Percentiles rank a stretch among this genome's conserved stretches.
Evolutionary conservation across 306 rosid genomes (phyloP).

Genomic region (Spatholobus suberectus): DNA sequence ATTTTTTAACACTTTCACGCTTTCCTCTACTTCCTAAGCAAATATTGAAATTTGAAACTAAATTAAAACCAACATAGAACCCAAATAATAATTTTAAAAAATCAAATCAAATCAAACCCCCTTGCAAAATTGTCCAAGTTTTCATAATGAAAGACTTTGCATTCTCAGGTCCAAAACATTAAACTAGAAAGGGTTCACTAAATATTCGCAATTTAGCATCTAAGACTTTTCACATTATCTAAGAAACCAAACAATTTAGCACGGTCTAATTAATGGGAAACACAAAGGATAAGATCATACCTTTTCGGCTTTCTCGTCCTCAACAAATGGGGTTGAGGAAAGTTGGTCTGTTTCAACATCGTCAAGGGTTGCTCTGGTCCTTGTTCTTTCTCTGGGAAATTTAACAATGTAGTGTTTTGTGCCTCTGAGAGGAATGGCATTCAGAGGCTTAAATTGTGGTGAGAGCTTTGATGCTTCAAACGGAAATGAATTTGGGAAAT

Average conservation of each 20-base stretch:
- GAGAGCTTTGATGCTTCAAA: conserved; percentile 40
- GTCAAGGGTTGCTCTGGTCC: conserved; percentile 64
- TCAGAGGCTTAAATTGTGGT: conserved; percentile 29
- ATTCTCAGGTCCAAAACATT: background rate
- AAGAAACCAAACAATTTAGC: conserved; percentile 22
- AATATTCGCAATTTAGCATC: conserved; percentile 23
- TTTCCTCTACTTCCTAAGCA: conserved; percentile 75
- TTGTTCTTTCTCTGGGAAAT: conserved; percentile 48
- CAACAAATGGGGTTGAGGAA: conserved; percentile 52
- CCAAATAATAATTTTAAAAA: background rate
- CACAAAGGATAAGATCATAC: conserved; percentile 46
- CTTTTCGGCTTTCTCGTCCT: conserved; percentile 39
- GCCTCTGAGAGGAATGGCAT: conserved; percentile 36
- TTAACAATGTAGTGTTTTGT: conserved; percentile 27
- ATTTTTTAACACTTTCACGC: conserved; percentile 76
- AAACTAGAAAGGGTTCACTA: background rate
- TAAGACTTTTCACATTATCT: background rate
- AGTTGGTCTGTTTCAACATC: conserved; percentile 52
- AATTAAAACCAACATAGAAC: conserved; percentile 16
- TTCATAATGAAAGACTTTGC: background rate
- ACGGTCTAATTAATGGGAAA: too few species aligned
- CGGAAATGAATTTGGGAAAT: conserved; percentile 42
- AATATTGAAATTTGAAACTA: conserved; percentile 20
- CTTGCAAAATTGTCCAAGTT: background rate
- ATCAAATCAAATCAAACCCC: background rate